Evolutionary conservation across 805 yeast species (phyloP).

Genomic region (Yamadazyma ubonensis): DNA sequence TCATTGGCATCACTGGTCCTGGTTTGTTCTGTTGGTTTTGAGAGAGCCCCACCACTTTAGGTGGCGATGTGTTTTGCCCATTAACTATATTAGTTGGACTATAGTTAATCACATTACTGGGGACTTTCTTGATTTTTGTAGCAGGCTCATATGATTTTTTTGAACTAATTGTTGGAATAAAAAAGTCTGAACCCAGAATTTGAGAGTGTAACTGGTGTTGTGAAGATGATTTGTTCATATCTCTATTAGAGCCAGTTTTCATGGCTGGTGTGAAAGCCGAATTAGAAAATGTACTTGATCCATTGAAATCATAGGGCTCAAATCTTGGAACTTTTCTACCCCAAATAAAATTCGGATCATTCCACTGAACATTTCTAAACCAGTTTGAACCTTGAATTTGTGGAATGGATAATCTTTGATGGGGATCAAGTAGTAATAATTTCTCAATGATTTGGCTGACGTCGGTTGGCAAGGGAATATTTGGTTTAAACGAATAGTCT

Average conservation of each 20-base stretch:
- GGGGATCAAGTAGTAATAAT: conserved; percentile 33
- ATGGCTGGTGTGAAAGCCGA: conserved; percentile 23
- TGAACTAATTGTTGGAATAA: conserved; percentile 31
- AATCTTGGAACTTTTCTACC: conserved; percentile 31
- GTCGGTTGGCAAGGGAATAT: conserved; percentile 27
- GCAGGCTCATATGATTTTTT: conserved; percentile 35
- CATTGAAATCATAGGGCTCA: conserved; percentile 23
- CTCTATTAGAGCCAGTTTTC: conserved; percentile 37
- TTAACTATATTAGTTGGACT: conserved; percentile 10
- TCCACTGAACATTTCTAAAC: conserved; percentile 42
- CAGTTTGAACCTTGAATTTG: conserved; percentile 35
- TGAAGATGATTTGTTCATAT: conserved; percentile 35
- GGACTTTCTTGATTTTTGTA: conserved; percentile 29
- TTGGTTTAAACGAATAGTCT: conserved; percentile 53
- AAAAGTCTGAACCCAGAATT: conserved; percentile 27
- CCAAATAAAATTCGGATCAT: conserved; percentile 41
- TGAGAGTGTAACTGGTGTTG: conserved; percentile 41
- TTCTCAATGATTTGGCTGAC: conserved; percentile 32
- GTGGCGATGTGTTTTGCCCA: conserved; percentile 11
- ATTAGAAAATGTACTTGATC: conserved; percentile 4
- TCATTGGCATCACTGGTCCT: conserved; percentile 1
- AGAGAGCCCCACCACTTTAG: conserved; percentile 10
- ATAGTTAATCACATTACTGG: conserved; percentile 2
- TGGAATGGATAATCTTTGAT: conserved; percentile 29
- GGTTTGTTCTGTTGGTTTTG: conserved; percentile 2